Evolutionary conservation across 257 asterid genomes (phyloP).

Genomic region (Perilla frutescens): DNA sequence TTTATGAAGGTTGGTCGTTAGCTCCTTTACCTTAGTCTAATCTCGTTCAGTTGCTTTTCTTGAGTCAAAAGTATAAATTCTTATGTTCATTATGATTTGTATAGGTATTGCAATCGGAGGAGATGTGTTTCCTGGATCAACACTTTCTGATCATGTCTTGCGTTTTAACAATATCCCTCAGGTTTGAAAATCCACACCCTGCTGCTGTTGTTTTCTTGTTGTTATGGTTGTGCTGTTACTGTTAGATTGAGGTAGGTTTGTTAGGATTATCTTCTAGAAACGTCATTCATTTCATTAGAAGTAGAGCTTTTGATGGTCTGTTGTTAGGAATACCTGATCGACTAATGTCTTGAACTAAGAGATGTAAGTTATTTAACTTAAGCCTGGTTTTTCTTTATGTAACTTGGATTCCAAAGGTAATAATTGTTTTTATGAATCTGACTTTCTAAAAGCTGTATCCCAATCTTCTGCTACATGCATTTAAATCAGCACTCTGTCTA

Average conservation of each 20-base stretch:
- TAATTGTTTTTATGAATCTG: background rate
- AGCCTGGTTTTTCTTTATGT: constrained; percentile 6
- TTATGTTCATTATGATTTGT: constrained; percentile 28
- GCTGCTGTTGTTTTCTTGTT: constrained; percentile 19
- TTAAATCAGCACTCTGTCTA: background rate
- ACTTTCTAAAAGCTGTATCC: background rate
- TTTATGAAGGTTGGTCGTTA: constrained; percentile 80
- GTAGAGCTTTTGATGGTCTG: background rate
- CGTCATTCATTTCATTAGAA: constrained; percentile 11
- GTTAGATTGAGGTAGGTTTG: constrained; percentile 16
- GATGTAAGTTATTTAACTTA: constrained; percentile 17
- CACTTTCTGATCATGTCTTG: constrained; percentile 98
- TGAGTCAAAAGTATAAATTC: constrained; percentile 24
- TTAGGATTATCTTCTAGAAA: background rate
- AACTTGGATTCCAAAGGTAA: constrained; percentile 5
- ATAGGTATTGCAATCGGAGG: constrained; percentile 99
- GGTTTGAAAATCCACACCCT: constrained; percentile 49
- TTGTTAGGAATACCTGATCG: background rate
- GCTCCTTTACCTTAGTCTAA: constrained; percentile 20
- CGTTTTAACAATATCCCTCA: constrained; percentile 98
- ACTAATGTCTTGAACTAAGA: constrained; percentile 17
- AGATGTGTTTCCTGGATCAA: constrained; percentile 99
- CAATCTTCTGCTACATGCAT: constrained; percentile 26
- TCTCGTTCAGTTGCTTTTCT: constrained; percentile 17
- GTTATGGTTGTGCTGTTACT: constrained; percentile 17